Conservation (phyloP, 495 filamentous ascomycete species). For the Cercophora sp. region DNA sequence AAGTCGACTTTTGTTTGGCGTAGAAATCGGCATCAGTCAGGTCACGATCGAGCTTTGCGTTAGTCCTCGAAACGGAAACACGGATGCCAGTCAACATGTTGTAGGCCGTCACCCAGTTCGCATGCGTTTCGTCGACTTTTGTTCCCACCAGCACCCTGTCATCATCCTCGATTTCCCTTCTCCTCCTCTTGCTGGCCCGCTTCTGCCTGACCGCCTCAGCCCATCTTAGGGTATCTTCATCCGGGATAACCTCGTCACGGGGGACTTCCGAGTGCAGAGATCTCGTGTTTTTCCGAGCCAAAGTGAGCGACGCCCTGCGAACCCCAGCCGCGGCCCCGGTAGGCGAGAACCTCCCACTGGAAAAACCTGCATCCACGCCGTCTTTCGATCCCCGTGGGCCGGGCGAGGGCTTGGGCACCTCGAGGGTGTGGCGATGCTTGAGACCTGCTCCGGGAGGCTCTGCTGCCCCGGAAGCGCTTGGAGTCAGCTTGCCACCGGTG, state of each 20-base stretch:
- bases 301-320: constrained; percentile 74
- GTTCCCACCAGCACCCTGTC: constrained; percentile 94
- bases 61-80: constrained; percentile 92
- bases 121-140: constrained; percentile 95
- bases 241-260: constrained; percentile 76
- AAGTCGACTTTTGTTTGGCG: constrained; percentile 93
- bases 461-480: constrained; percentile 40
- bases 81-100: constrained; percentile 99
- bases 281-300: constrained; percentile 76
- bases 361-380: constrained; percentile 60
- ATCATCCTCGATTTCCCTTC: constrained; percentile 86
- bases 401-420: constrained; percentile 64
- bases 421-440: constrained; percentile 84
- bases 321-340: constrained; percentile 50
- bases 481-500: constrained; percentile 39
- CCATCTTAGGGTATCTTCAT: constrained; percentile 86
- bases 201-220: constrained; percentile 89
- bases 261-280: constrained; percentile 80
- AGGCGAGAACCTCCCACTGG: constrained; percentile 82
- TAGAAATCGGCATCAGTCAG: constrained; percentile 88
- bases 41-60: constrained; percentile 90
- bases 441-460: constrained; percentile 47
- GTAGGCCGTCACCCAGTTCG: constrained; percentile 97
- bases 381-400: constrained; percentile 48
- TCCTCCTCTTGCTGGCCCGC: constrained; percentile 73